A percentile compares a stretch with the other conserved stretches of the same genome.
phyloP scores from a whole-genome alignment of 2,329 filamentous ascomycete genomes.

The Penicillium fuscoglaucum region DNA sequence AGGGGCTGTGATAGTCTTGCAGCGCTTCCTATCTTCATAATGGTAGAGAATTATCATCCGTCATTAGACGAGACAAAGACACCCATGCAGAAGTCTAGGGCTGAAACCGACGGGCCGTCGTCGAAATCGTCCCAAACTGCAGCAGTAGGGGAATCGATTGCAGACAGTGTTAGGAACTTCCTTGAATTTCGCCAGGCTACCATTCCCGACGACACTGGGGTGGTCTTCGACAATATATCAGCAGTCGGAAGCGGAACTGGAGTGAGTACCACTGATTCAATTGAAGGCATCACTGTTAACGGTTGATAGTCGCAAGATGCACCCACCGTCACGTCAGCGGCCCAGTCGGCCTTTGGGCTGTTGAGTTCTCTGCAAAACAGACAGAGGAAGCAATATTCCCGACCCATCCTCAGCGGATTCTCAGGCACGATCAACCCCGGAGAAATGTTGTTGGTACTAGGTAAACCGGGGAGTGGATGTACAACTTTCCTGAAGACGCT shows the following conservation, averaged over 20 bases:
- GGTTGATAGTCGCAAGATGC: not conserved
- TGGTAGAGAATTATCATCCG: not conserved
- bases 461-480: not conserved
- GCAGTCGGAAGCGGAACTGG: not conserved
- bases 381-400: not conserved
- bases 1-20: not conserved
- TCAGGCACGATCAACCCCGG: not conserved
- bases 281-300: not conserved
- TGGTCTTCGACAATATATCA: not conserved
- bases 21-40: not conserved
- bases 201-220: not conserved
- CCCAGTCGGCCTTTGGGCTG: not conserved
- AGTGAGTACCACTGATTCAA: not conserved
- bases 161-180: not conserved
- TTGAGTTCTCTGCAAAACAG: not conserved
- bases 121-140: not conserved
- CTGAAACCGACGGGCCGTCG: not conserved
- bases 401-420: not conserved
- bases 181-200: not conserved
- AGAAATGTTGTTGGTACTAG: not conserved
- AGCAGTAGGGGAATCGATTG: not conserved
- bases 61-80: not conserved
- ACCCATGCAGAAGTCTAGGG: not conserved
- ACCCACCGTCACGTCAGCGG: not conserved
- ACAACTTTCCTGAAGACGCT: not conserved